These are phyloP conservation scores for Geotrichum fermentans DNA, from an alignment of 1,139 yeast genomes.

Conservation along the genomic window DNA sequence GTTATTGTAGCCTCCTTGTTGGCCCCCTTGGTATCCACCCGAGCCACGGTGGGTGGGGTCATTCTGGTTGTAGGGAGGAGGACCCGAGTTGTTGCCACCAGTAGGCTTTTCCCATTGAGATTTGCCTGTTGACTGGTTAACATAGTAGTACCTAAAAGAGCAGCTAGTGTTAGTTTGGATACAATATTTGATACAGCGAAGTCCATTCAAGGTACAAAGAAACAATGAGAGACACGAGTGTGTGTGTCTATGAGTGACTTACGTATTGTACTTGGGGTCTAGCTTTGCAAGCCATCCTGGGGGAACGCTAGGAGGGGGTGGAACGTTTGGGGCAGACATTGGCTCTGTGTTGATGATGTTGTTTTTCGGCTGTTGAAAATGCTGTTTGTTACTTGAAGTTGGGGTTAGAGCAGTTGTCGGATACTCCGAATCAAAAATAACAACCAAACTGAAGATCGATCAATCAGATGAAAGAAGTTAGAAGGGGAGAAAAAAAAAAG, in stretches of 20 bases:
- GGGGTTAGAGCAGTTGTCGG: no score
- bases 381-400: background rate
- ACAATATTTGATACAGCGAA: no score
- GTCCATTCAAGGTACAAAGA: no score
- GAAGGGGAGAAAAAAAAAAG: no score
- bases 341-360: background rate
- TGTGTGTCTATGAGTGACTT: constrained; percentile 16
- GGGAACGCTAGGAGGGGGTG: constrained; percentile 52
- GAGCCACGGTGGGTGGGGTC: constrained; percentile 9
- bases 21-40: background rate
- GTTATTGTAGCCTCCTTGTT: background rate
- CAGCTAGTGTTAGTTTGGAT: constrained; percentile 43
- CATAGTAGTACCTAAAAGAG: constrained; percentile 46
- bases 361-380: background rate
- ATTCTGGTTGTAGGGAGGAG: constrained; percentile 23
- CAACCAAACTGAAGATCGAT: background rate
- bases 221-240: constrained; percentile 23
- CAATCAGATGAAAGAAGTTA: no score
- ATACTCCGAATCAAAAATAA: background rate
- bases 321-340: constrained; percentile 11
- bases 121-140: constrained; percentile 60
- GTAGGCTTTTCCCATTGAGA: constrained; percentile 90
- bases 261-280: constrained; percentile 71
- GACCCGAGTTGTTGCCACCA: constrained; percentile 42
- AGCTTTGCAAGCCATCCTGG: constrained; percentile 84